These are phyloP conservation scores for Onygenales sp. DNA, from an alignment of 2,329 filamentous ascomycete species.

Conservation along the genomic window DNA sequence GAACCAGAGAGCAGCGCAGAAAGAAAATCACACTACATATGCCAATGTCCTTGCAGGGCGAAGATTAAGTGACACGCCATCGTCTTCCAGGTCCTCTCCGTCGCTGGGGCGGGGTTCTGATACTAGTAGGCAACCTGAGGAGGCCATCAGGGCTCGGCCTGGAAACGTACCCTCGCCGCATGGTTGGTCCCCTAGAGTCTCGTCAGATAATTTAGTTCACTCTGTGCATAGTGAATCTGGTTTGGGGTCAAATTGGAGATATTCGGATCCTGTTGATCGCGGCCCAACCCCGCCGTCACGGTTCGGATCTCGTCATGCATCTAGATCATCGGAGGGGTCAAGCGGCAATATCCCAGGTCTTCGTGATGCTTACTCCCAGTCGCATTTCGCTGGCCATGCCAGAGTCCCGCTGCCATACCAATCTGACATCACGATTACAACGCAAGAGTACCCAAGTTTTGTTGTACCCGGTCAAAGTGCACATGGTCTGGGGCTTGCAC, in stretches of 20 bases:
- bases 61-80: background rate
- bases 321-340: slow-evolving; percentile 6
- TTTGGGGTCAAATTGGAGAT: slow-evolving; percentile 12
- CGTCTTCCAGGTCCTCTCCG: background rate
- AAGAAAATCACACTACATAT: slow-evolving; percentile 26
- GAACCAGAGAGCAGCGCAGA: slow-evolving; percentile 5
- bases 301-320: slow-evolving; percentile 16
- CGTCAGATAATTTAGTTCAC: slow-evolving; percentile 17
- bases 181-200: background rate
- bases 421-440: slow-evolving; percentile 23
- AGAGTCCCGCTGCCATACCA: slow-evolving; percentile 23
- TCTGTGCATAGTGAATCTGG: slow-evolving; percentile 26
- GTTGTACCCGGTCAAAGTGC: background rate
- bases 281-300: slow-evolving; percentile 18
- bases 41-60: slow-evolving; percentile 19
- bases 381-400: slow-evolving; percentile 5
- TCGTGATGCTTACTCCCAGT: background rate
- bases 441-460: slow-evolving; percentile 9
- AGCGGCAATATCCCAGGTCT: background rate
- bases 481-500: slow-evolving; percentile 1
- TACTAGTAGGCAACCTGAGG: background rate
- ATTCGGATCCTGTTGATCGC: slow-evolving; percentile 14
- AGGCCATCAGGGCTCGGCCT: background rate
- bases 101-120: background rate
- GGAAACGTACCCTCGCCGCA: background rate